A percentile compares a stretch with the other conserved stretches of the same genome.
phyloP scores from a whole-genome alignment of 306 rosid genomes.

The apple (Malus domestica) region DNA sequence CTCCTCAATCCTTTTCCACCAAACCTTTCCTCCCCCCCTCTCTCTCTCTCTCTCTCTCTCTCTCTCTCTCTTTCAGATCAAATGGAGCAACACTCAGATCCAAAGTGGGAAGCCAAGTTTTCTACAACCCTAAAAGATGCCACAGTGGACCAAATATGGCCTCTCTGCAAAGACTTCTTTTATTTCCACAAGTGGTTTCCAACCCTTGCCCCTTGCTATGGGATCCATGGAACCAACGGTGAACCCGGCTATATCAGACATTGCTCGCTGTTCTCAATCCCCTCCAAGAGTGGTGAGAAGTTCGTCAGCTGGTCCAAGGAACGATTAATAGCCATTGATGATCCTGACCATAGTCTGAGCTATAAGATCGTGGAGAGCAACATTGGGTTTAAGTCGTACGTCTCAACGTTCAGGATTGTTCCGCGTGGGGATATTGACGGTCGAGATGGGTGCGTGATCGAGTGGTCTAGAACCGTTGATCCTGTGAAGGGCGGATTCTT shows the following conservation, averaged over 20 bases:
- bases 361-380: constrained; percentile 49
- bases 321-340: constrained; percentile 37
- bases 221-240: constrained; percentile 45
- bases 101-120: constrained; percentile 44
- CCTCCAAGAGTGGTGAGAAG: constrained; percentile 8
- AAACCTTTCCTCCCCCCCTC: too few species aligned
- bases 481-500: constrained; percentile 28
- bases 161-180: constrained; percentile 45
- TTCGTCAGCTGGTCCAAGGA: constrained; percentile 44
- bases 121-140: constrained; percentile 7
- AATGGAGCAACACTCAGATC: neutral
- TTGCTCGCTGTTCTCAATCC: constrained; percentile 39
- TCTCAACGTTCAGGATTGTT: constrained; percentile 28
- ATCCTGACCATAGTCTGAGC: constrained; percentile 8
- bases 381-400: constrained; percentile 41
- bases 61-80: too few species aligned
- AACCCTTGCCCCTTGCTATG: constrained; percentile 29
- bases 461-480: constrained; percentile 41
- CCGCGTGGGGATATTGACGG: neutral
- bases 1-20: too few species aligned
- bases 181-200: constrained; percentile 44
- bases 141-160: constrained; percentile 32
- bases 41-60: too few species aligned
- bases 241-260: constrained; percentile 45
- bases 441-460: constrained; percentile 28